Evolutionary conservation across 805 yeast genomes (phyloP).

Genomic region (Starmerella etchellsii): DNA sequence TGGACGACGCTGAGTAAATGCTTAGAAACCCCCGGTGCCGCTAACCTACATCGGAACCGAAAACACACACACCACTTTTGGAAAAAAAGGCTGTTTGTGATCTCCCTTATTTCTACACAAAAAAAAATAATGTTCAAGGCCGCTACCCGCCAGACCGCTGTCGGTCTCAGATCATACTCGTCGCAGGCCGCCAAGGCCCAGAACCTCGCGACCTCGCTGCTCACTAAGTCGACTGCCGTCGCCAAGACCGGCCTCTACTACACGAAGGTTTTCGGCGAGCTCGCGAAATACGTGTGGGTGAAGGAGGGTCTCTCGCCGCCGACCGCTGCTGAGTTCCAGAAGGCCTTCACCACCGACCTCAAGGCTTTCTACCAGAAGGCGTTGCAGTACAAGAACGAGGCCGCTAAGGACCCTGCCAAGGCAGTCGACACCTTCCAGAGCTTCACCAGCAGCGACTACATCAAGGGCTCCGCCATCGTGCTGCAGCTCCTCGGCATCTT

Average conservation of each 20-base stretch:
- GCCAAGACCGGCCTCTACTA: conserved; percentile 63
- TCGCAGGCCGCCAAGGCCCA: conserved; percentile 17
- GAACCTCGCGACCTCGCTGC: conserved; percentile 22
- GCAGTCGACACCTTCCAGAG: conserved; percentile 36
- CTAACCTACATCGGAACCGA: no score
- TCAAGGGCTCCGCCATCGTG: conserved; percentile 60
- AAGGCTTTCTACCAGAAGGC: conserved; percentile 29
- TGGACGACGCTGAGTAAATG: not conserved
- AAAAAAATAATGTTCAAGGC: conserved; percentile 16
- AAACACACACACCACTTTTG: no score
- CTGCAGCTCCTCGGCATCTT: conserved; percentile 83
- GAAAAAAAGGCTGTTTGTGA: not conserved
- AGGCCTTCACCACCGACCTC: conserved; percentile 40
- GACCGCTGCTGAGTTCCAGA: conserved; percentile 56
- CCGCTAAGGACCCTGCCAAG: conserved; percentile 42
- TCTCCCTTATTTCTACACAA: not conserved
- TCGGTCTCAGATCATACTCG: conserved; percentile 20
- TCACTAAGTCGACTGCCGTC: conserved; percentile 30
- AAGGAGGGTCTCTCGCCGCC: conserved; percentile 95
- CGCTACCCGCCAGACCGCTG: conserved; percentile 25
- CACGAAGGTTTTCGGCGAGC: conserved; percentile 50
- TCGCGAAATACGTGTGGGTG: conserved; percentile 67
- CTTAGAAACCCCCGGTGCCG: no score
- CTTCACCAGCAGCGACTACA: conserved; percentile 42
- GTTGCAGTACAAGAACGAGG: no score